Evolutionary conservation across 139 green algal species (phyloP).

Genomic region (Klebsormidium nitens): DNA sequence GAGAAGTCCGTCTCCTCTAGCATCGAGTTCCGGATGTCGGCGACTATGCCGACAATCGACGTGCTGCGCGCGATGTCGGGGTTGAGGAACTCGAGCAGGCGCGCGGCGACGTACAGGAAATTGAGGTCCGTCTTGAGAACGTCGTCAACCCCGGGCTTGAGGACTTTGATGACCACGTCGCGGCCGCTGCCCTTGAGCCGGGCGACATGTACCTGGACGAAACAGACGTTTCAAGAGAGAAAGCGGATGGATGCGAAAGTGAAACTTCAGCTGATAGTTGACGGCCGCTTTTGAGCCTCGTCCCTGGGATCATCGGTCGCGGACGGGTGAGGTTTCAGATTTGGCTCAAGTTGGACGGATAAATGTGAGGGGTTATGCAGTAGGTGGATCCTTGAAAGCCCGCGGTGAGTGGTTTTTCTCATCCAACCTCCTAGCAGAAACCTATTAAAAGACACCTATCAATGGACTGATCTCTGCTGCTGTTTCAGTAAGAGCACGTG

Average conservation of each 20-base stretch:
- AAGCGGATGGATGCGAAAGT: not conserved
- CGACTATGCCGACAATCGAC: slow-evolving; percentile 48
- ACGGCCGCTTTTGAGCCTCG: slow-evolving; percentile 51
- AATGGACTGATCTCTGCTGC: no score
- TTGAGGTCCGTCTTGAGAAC: slow-evolving; percentile 81
- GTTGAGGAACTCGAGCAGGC: slow-evolving; percentile 74
- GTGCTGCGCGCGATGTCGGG: slow-evolving; percentile 56
- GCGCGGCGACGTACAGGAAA: slow-evolving; percentile 68
- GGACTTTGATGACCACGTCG: slow-evolving; percentile 75
- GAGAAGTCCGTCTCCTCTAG: slow-evolving; percentile 87
- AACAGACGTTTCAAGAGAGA: no score
- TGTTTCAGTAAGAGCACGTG: no score
- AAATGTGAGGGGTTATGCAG: no score
- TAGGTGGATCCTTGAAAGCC: no score
- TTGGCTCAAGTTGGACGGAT: no score
- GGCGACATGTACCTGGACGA: slow-evolving; percentile 74
- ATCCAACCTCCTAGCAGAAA: no score
- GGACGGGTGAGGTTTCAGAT: no score
- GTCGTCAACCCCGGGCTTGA: slow-evolving; percentile 92
- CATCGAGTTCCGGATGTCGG: slow-evolving; percentile 73
- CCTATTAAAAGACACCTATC: no score
- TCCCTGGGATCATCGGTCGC: no score
- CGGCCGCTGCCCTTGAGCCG: slow-evolving; percentile 48
- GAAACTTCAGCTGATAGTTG: not conserved
- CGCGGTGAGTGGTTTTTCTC: no score